Base-by-base conservation (phyloP, 2,329 filamentous ascomycete genomes). In the Colletotrichum theobromicola region DNA sequence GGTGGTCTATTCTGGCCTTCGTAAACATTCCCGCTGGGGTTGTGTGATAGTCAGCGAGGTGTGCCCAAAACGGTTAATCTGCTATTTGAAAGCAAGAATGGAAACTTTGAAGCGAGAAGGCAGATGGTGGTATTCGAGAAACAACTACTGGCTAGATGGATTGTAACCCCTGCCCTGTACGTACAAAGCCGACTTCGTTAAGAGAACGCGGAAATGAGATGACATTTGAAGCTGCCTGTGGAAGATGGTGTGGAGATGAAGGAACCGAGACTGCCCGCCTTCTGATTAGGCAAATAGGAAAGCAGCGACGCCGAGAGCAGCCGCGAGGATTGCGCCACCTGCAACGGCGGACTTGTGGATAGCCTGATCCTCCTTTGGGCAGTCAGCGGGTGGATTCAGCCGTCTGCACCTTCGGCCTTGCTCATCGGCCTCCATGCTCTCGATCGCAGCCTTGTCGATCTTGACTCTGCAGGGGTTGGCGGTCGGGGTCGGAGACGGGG, bases 381-480 rank as follows among this genome's bases (percentile, higher is more conserved):
- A 78, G n/a, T 75, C 74, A n/a, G 66, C 46, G 37, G 76, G 73
- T 63, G 73, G 67, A 21, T 77, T 70, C 13, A 42, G n/a, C 18
- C 73, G 42, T 32, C 46, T 74, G 58, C 77, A 76, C 34, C 32
- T 63, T 32, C 18, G 30, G 42, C 68, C 50, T 60, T 65, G 65
- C 4, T 73, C 24, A 5, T 24, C 34, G 15, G 77, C 72, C 10
- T 65, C 57, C 26, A 79, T 79, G 37, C 77, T 79, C n/a, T 75
- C 71, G 24, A 70, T 75, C 18, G 61, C 72, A 26, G 77, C 55
- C 34, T 72, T 57, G 67, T 76, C 74, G 62, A 78, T 73, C 53
- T 67, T 75, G 16, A 78, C 70, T 34, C 65, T 26, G 50, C 78
- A 79, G 26, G 77, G 76, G 69, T 76, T 77, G 64, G 74, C 60